Conservation (phyloP, 179 eudicot species). For the Dionaea muscipula region DNA sequence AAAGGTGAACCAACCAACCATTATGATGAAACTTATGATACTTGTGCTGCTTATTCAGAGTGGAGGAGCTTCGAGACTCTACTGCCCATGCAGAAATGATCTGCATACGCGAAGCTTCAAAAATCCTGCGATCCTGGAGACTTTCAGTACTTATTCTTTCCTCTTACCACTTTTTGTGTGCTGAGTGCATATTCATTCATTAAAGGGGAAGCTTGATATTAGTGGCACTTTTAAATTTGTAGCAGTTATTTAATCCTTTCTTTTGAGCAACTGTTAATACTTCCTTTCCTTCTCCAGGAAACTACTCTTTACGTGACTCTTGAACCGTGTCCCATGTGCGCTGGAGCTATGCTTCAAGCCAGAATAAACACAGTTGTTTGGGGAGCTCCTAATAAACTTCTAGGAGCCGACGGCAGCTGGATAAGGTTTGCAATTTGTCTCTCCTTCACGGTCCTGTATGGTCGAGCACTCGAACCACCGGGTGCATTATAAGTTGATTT, state of each 20-base stretch:
- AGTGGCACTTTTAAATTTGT: not conserved
- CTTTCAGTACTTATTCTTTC: slow-evolving; percentile 62
- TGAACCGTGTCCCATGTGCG: slow-evolving; percentile 98
- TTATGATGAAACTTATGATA: slow-evolving; percentile 2
- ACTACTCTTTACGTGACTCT: slow-evolving; percentile 86
- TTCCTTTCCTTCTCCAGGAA: slow-evolving; percentile 30
- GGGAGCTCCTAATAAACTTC: slow-evolving; percentile 98
- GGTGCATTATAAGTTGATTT: no score
- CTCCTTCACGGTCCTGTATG: no score
- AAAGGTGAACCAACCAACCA: not conserved
- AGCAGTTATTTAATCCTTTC: not conserved
- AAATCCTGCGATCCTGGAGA: slow-evolving; percentile 63
- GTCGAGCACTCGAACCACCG: no score
- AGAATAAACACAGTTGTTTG: slow-evolving; percentile 80
- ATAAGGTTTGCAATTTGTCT: slow-evolving; percentile 48
- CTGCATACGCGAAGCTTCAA: slow-evolving; percentile 84
- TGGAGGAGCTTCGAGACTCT: slow-evolving; percentile 81
- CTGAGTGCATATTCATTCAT: no score
- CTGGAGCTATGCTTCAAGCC: slow-evolving; percentile 96
- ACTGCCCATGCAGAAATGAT: slow-evolving; percentile 98
- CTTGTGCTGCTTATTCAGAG: slow-evolving; percentile 32
- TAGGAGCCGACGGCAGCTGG: slow-evolving; percentile 99
- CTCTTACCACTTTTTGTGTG: slow-evolving; percentile 2
- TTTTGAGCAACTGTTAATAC: not conserved
- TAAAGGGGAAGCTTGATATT: not conserved